A percentile compares a stretch with the other conserved stretches of the same genome.
Evolutionary conservation across 225 moss, liverwort and hornwort genomes (phyloP).

Genomic region (Asterella californica): DNA sequence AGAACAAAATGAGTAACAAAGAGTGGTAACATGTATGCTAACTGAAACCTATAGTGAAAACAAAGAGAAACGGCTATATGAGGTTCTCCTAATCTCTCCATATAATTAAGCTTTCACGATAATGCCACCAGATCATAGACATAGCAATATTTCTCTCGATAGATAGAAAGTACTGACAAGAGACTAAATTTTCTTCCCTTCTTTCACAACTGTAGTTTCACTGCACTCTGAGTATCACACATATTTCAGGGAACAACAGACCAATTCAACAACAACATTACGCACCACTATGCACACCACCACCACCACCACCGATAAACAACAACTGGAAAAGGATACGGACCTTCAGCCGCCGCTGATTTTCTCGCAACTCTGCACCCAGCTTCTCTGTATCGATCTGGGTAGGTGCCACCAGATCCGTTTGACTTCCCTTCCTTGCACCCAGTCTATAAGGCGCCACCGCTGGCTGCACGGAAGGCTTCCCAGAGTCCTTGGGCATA

Average conservation of each 20-base stretch:
- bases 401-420: slow-evolving; percentile 9
- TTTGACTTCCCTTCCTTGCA: slow-evolving; percentile 26
- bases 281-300: too few species aligned
- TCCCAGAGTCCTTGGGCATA: slow-evolving; percentile 9
- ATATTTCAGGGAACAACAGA: too few species aligned
- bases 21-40: too few species aligned
- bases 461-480: slow-evolving; percentile 22
- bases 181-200: background rate
- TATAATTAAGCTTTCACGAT: background rate
- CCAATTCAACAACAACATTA: background rate
- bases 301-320: too few species aligned
- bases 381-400: slow-evolving; percentile 54
- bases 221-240: too few species aligned
- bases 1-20: too few species aligned
- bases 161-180: background rate
- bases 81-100: background rate
- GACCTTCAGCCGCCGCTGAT: slow-evolving; percentile 76
- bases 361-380: slow-evolving; percentile 62
- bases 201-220: background rate
- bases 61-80: too few species aligned
- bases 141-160: too few species aligned
- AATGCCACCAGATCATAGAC: too few species aligned
- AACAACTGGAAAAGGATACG: background rate
- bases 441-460: slow-evolving; percentile 51
- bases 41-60: too few species aligned